A percentile compares a stretch with the other conserved stretches of the same genome.
Evolutionary conservation across 352 stramenopile species (phyloP).

Genomic region (Globisporangium solare): DNA sequence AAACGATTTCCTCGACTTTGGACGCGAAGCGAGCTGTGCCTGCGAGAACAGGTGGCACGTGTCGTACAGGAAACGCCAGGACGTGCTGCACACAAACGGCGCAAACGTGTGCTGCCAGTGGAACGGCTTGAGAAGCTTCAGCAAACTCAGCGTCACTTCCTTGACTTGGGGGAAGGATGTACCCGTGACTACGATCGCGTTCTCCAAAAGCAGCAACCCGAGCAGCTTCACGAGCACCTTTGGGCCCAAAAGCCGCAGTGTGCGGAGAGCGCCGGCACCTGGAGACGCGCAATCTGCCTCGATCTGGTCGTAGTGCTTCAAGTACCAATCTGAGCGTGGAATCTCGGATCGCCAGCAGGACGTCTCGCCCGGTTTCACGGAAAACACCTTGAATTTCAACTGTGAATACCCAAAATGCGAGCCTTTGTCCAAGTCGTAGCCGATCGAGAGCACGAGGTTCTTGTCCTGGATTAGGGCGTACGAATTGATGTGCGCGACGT

Average conservation of each 20-base stretch:
- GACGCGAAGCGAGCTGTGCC: slow-evolving; percentile 39
- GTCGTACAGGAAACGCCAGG: slow-evolving; percentile 69
- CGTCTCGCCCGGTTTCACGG: slow-evolving; percentile 48
- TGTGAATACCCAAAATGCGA: slow-evolving; percentile 14
- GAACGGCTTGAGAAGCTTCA: slow-evolving; percentile 77
- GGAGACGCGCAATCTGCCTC: slow-evolving; percentile 37
- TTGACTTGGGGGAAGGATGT: slow-evolving; percentile 73
- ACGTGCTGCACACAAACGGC: slow-evolving; percentile 69
- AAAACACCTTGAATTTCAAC: slow-evolving; percentile 67
- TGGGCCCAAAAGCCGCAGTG: slow-evolving; percentile 54
- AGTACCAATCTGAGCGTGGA: slow-evolving; percentile 68
- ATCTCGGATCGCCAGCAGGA: slow-evolving; percentile 58
- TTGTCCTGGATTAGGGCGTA: slow-evolving; percentile 72
- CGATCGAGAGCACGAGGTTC: slow-evolving; percentile 60
- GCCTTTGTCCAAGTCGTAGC: slow-evolving; percentile 30
- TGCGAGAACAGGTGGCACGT: slow-evolving; percentile 50
- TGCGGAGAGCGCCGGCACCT: slow-evolving; percentile 41
- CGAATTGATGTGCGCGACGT: slow-evolving; percentile 72
- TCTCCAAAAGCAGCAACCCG: slow-evolving; percentile 65
- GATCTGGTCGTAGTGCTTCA: slow-evolving; percentile 53
- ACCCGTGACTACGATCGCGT: slow-evolving; percentile 66
- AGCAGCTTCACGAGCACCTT: slow-evolving; percentile 74
- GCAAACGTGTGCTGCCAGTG: slow-evolving; percentile 76
- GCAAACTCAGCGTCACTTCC: slow-evolving; percentile 60
- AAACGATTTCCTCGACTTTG: slow-evolving; percentile 56